A percentile compares a stretch with the other conserved stretches of the same genome.
These are phyloP conservation scores for Apostasia ramifera DNA, from an alignment of 106 monocot species.

Conservation along the genomic window DNA sequence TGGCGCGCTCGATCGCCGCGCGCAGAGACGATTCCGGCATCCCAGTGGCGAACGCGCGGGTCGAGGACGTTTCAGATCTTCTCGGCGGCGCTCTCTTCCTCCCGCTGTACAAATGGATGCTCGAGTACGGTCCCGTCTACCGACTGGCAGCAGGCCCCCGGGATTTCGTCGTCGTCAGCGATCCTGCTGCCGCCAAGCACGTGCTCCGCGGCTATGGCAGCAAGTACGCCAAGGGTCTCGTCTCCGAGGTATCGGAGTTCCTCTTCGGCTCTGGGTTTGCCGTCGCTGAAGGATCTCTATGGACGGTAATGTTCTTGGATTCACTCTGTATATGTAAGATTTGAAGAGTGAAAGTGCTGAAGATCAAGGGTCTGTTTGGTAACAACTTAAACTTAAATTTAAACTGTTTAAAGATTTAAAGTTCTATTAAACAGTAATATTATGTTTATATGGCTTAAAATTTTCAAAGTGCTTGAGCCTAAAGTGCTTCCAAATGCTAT, in stretches of 20 bases:
- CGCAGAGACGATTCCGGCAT: conserved; percentile 61
- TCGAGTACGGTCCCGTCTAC: conserved; percentile 77
- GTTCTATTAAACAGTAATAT: too few relatives aligned
- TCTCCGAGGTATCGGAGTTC: conserved; percentile 91
- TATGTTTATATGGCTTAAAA: too few relatives aligned
- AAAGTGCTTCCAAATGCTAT: too few relatives aligned
- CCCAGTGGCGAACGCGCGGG: conserved; percentile 66
- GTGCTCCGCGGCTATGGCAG: conserved; percentile 69
- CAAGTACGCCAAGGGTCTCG: conserved; percentile 89
- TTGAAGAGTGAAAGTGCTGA: too few relatives aligned
- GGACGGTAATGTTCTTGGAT: conserved; percentile 47
- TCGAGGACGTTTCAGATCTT: conserved; percentile 91
- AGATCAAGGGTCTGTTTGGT: too few relatives aligned
- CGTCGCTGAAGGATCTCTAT: conserved; percentile 73
- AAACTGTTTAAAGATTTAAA: too few relatives aligned
- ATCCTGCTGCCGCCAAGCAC: conserved; percentile 84
- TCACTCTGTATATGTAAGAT: too few relatives aligned
- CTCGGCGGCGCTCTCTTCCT: conserved; percentile 97
- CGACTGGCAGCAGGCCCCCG: conserved; percentile 88
- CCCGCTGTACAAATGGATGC: conserved; percentile 95
- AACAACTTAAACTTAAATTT: too few relatives aligned
- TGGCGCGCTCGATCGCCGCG: conserved; percentile 9
- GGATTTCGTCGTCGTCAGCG: conserved; percentile 82
- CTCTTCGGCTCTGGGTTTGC: conserved; percentile 94
- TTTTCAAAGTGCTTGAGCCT: too few relatives aligned